Percentiles rank a stretch among this genome's conserved stretches.
These are phyloP conservation scores for Teratosphaeria pseudoeucalypti DNA, from an alignment of 2,329 filamentous ascomycete species.

Conservation along the genomic window DNA sequence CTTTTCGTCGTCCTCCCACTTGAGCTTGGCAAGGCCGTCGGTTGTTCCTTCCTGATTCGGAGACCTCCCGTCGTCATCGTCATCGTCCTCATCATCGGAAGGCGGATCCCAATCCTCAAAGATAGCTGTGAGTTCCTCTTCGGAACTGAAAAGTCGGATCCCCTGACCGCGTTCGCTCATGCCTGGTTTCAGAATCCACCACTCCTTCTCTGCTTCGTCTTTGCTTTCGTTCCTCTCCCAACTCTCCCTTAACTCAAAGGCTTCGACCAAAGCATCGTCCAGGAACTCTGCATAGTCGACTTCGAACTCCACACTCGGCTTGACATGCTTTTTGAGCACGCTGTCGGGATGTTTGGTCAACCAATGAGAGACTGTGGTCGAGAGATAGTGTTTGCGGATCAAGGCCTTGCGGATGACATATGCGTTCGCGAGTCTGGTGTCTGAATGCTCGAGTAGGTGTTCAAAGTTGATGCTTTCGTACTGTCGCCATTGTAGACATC, in stretches of 20 bases:
- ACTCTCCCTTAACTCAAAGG: slow-evolving; percentile 71
- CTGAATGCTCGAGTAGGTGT: slow-evolving; percentile 52
- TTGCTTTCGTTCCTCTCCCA: slow-evolving; percentile 54
- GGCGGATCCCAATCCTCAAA: slow-evolving; percentile 88
- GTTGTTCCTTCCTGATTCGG: slow-evolving; percentile 11
- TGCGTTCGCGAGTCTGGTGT: slow-evolving; percentile 64
- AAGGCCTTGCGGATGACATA: slow-evolving; percentile 94
- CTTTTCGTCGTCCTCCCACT: slow-evolving; percentile 21
- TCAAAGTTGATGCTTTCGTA: slow-evolving; percentile 88
- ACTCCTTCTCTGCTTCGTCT: slow-evolving; percentile 44
- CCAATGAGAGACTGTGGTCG: slow-evolving; percentile 75
- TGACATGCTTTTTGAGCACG: slow-evolving; percentile 58
- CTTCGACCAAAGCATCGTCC: slow-evolving; percentile 80
- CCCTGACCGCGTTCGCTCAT: slow-evolving; percentile 97
- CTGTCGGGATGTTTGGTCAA: slow-evolving; percentile 69
- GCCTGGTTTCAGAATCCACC: slow-evolving; percentile 97
- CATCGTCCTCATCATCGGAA: slow-evolving; percentile 55
- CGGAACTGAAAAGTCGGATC: slow-evolving; percentile 76
- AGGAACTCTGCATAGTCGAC: slow-evolving; percentile 95
- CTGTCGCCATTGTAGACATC: slow-evolving; percentile 65
- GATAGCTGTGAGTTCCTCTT: slow-evolving; percentile 72
- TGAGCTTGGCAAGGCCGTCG: slow-evolving; percentile 8
- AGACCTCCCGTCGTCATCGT: slow-evolving; percentile 29
- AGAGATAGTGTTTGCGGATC: slow-evolving; percentile 91
- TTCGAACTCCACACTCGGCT: slow-evolving; percentile 76